Evolutionary conservation across 2,329 filamentous ascomycete species (phyloP).

Genomic region (Fusarium hostae): DNA sequence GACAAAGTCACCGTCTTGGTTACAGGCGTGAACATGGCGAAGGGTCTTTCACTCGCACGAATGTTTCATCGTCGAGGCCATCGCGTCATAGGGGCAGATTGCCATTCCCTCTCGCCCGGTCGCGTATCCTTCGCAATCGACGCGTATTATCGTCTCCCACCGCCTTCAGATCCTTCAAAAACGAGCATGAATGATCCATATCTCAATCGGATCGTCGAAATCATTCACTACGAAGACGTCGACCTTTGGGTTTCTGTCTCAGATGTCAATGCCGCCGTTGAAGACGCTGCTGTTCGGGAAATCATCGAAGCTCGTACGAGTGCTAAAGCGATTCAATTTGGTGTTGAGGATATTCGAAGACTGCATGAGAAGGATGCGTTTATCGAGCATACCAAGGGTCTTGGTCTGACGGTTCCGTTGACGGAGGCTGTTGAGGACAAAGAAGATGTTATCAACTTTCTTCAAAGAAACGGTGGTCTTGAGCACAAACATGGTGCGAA

Average conservation of each 20-base stretch:
- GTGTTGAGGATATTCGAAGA: conserved; percentile 62
- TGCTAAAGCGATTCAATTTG: conserved; percentile 74
- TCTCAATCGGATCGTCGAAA: conserved; percentile 63
- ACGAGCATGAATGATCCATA: conserved; percentile 59
- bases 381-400: conserved; percentile 64
- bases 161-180: conserved; percentile 31
- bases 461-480: conserved; percentile 51
- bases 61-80: conserved; percentile 72
- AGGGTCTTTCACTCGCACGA: conserved; percentile 74
- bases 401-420: conserved; percentile 65
- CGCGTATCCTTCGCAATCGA: conserved; percentile 68
- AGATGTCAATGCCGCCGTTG: conserved; percentile 71
- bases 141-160: conserved; percentile 62
- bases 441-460: conserved; percentile 63
- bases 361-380: conserved; percentile 76
- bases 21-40: conserved; percentile 78
- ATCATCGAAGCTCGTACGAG: conserved; percentile 65
- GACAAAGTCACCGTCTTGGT: conserved; percentile 67
- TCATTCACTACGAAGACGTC: conserved; percentile 69
- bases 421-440: conserved; percentile 64
- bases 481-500: conserved; percentile 43
- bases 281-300: conserved; percentile 74
- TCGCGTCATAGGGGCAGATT: conserved; percentile 77
- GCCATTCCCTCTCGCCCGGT: conserved; percentile 63
- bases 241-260: conserved; percentile 81